Evolutionary conservation across 179 eudicot species (phyloP), one percentile per base, ranked within the genome.

Genomic region (Actinidia arguta): DNA sequence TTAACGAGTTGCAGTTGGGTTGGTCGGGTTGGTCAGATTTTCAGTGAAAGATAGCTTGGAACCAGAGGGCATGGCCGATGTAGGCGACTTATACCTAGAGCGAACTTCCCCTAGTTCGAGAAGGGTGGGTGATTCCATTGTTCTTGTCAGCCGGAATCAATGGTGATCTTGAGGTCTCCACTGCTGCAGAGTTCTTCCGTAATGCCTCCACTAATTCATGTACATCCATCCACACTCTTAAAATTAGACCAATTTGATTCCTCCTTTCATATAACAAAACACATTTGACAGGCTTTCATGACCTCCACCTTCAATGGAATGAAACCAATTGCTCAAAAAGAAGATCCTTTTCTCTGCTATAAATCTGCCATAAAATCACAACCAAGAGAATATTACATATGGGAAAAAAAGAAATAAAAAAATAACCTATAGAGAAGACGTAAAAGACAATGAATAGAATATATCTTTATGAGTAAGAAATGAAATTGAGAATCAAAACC

Each of bases 11-110:
- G 36, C 1, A 2, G 0, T 39, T 3, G 42, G 42, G 4, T 39
- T 39, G 42, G 42, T 39, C 4, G 3, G 4, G 42, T 39, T 39
- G 42, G 42, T 39, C 42, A 3, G 42, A 39, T 39, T 39, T 39
- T 39, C 36, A 82, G 52, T 80, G 27, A 94, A 75, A 68, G 88
- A 77, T 52, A 87, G 52, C 84, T 92, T 86, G 9, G 93, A 85
- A 82, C 50, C 85, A 16, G 88, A 72, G n/a, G 84, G 70, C 5
- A 89, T 67, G 18, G 87, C 36, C 36, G 95, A 90, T 42, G 89
- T 87, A 4, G 98, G 96, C 31, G 98, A 92, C 82, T 72, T 92
- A 79, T 93, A 91, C 85, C 98, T 90, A 14, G 99, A 93, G 88
- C 92, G 91, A 82, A 92, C 93, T 84, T 96, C 98, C 98, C 82